Base-by-base conservation (phyloP, 345 rosid genomes). In the Aquilaria sinensis region DNA sequence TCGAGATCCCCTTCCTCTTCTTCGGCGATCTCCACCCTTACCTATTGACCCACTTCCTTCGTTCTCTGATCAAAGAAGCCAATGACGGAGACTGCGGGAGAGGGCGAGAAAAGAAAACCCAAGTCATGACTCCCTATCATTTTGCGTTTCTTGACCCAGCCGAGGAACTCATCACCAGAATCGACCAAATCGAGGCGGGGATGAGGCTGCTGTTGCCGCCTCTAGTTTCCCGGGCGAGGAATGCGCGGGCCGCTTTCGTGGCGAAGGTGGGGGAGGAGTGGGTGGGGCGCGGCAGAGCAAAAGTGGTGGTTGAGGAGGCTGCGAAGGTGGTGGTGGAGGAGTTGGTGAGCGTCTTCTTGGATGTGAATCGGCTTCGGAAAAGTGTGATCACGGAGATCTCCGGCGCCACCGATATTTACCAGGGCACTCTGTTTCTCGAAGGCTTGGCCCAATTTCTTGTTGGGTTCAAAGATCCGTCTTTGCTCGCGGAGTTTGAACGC, bases 11-110 rank as follows among this genome's bases (percentile, higher is more conserved):
- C 37, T 89, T 89, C 71, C 86, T 89, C 57, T 89, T 87, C 71
- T 85, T 92, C 62, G 96, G 96, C 31, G 96, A 92, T 47, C 83
- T 92, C 51, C 98, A 92, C 70, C 96, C 98, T 32, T 87, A 87
- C 7, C 75, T 83, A 61, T 81, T 89, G 80, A 89, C 93, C 34
- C 85, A 84, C 61, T 89, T 92, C 60, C 69, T 92, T 61, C 81
- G 96, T 0, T 87, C 91, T 0, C 81, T 84, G 65, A 73, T 92
- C 59, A 78, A 76, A 2, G 65, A 78, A 1, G 81, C 79, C 50
- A 76, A 76, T 47, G 61, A 31, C 15, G 80, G 78, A 34, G 71
- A 9, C 11, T 54, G 41, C 12, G 41, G 4, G 5, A 10, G 33
- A 31, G 12, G 12, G 10, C 31, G 57, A 53, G 31, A 16, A 16